A percentile compares a stretch with the other conserved stretches of the same genome.
Conservation (phyloP, 768 basidiomycete species). For the Ramaria sp. region DNA sequence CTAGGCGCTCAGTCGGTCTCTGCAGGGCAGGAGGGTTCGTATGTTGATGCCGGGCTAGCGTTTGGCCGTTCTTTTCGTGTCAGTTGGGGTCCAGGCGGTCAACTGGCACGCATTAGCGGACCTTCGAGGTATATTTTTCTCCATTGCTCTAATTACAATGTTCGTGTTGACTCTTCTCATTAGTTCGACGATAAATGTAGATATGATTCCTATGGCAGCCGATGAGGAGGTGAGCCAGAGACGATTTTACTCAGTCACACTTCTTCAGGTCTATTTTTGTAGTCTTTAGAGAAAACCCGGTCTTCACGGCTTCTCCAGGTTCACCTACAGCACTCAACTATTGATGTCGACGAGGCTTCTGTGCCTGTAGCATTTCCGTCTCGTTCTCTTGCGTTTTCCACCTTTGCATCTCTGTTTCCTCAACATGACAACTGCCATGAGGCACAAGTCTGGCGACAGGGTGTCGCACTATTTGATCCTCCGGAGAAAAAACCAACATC, state of each 20-base stretch:
- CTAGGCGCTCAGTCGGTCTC: conserved; percentile 56
- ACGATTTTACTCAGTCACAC: not conserved
- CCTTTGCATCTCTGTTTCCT: conserved; percentile 64
- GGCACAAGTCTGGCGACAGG: conserved; percentile 79
- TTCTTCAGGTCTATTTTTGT: not conserved
- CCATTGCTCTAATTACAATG: not conserved
- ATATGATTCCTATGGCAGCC: conserved; percentile 18
- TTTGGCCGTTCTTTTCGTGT: conserved; percentile 83
- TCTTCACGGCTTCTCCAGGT: conserved; percentile 61
- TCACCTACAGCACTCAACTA: conserved; percentile 63
- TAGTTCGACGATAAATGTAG: conserved; percentile 16
- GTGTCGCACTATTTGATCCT: conserved; percentile 79
- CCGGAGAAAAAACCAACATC: conserved; percentile 52
- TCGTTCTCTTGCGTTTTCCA: conserved; percentile 57
- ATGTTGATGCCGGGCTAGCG: conserved; percentile 75
- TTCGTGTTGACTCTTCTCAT: not conserved
- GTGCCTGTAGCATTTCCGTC: conserved; percentile 62
- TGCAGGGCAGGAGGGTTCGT: conserved; percentile 48
- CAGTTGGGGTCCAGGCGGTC: conserved; percentile 82
- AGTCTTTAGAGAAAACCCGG: conserved; percentile 15
- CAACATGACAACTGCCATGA: conserved; percentile 61
- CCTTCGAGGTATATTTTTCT: not conserved
- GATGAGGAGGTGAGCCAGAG: conserved; percentile 12
- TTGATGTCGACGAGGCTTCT: conserved; percentile 57
- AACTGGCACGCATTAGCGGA: conserved; percentile 66